These are phyloP conservation scores for Alternaria sp. DNA, from an alignment of 2,329 filamentous ascomycete genomes.

Conservation along the genomic window DNA sequence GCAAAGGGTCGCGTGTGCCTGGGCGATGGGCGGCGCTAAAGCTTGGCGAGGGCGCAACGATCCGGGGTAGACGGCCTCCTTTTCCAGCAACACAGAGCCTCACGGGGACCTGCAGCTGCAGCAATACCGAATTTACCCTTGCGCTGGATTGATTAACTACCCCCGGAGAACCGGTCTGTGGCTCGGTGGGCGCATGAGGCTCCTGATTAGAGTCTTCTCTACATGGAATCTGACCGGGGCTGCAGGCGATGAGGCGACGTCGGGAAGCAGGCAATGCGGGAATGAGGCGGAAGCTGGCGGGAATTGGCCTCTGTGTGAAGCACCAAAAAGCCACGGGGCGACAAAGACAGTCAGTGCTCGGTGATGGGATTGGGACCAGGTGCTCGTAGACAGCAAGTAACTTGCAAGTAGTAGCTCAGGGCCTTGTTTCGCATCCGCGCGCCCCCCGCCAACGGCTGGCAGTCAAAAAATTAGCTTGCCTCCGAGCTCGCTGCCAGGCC, in stretches of 20 bases:
- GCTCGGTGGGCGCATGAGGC: conserved; percentile 24
- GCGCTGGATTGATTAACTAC: conserved; percentile 20
- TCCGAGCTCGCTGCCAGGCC: conserved; percentile 39
- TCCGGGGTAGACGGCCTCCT: conserved; percentile 1
- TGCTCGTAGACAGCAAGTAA: neutral
- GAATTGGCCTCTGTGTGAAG: neutral
- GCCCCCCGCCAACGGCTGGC: conserved; percentile 33
- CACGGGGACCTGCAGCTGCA: conserved; percentile 26
- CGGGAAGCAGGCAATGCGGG: conserved; percentile 7
- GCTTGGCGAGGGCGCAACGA: conserved; percentile 5
- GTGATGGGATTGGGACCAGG: neutral
- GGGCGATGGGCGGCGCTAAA: conserved; percentile 6
- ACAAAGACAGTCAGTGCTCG: neutral
- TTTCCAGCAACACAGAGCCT: conserved; percentile 23
- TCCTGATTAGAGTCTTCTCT: conserved; percentile 11
- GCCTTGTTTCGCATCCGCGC: conserved; percentile 22
- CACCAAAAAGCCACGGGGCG: neutral
- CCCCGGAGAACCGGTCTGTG: conserved; percentile 21
- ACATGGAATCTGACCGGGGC: conserved; percentile 18
- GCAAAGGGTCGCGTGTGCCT: conserved; percentile 11
- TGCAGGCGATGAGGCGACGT: conserved; percentile 24
- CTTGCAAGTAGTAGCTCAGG: neutral
- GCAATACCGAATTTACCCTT: conserved; percentile 14
- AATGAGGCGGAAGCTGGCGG: conserved; percentile 1
- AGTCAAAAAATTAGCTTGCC: conserved; percentile 37